A percentile compares a stretch with the other conserved stretches of the same genome.
phyloP scores from a whole-genome alignment of 2,329 filamentous ascomycete species.

The Tetracladium maxilliforme region DNA sequence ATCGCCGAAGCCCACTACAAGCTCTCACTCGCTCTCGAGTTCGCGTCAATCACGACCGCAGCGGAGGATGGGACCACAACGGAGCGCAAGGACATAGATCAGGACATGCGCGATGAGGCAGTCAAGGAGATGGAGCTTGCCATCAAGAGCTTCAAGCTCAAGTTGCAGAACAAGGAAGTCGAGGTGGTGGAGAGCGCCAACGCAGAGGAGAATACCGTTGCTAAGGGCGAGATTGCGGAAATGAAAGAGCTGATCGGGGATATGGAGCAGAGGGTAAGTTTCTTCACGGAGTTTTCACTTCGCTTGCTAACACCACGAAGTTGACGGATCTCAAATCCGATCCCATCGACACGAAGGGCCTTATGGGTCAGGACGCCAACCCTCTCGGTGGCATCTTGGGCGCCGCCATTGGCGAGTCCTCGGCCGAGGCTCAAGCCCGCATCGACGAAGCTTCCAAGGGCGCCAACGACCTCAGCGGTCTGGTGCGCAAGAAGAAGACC shows the following conservation, averaged over 20 bases:
- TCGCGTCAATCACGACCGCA: slow-evolving; percentile 62
- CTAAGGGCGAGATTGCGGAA: slow-evolving; percentile 48
- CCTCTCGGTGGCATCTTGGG: slow-evolving; percentile 46
- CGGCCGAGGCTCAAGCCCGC: slow-evolving; percentile 43
- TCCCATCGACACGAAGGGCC: not conserved
- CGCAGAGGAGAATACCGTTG: slow-evolving; percentile 51
- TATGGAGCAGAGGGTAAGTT: slow-evolving; percentile 58
- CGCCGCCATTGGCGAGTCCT: slow-evolving; percentile 44
- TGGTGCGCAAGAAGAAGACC: slow-evolving; percentile 54
- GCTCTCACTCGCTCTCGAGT: slow-evolving; percentile 86
- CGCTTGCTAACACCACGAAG: slow-evolving; percentile 6
- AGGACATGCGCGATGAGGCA: slow-evolving; percentile 56
- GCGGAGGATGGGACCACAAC: slow-evolving; percentile 28
- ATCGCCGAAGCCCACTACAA: slow-evolving; percentile 95
- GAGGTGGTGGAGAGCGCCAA: slow-evolving; percentile 46
- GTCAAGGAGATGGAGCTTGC: slow-evolving; percentile 57
- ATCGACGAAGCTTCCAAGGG: slow-evolving; percentile 59
- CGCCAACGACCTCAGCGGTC: slow-evolving; percentile 59
- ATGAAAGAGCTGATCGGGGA: slow-evolving; percentile 67
- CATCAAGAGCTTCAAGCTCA: slow-evolving; percentile 56
- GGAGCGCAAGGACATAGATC: slow-evolving; percentile 40
- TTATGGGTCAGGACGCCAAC: slow-evolving; percentile 10
- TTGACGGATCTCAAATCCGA: slow-evolving; percentile 1
- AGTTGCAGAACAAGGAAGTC: slow-evolving; percentile 55
- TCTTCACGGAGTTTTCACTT: slow-evolving; percentile 3